Evolutionary conservation across 2,329 filamentous ascomycete species (phyloP), one percentile per base, ranked within the genome.

Genomic region (Penicillium sp.): DNA sequence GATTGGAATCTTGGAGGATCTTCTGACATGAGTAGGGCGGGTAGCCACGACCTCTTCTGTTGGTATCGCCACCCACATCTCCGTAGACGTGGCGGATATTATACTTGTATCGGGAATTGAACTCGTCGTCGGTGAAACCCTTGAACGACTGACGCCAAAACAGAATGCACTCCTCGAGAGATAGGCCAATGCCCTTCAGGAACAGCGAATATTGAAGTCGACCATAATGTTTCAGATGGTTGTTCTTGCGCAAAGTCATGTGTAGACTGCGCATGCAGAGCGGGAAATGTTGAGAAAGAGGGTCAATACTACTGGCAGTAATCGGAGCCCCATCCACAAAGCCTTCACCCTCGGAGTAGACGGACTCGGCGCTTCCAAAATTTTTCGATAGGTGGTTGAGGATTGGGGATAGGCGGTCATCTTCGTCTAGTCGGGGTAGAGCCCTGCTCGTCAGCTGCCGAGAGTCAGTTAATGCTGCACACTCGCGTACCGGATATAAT

Each of bases 81-180:
- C 95, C 95, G 76, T 98, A 99, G 0, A 84, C 79, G 83, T 99
- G 94, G n/a, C 93, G 91, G 61, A 98, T 87, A 75, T 99, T 98
- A 84, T 99, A 99, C 49, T 91, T 87, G 80, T 99, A 98, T 75
- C 97, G 93, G 74, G 97, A 98, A 79, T 96, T 96, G 85, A 98
- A 99, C 41, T 90, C 90, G 71, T 98, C 94, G 72, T 98, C 95
- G 0, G 91, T 93, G 66, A 96, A 88, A 68, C 92, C 90, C 75
- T 88, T 88, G 85, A 99, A 98, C 30, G 86, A 84, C 65, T 88
- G 86, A 11, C 95, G 89, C 95, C 95, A 99, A 82, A 99, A 99
- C 13, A 92, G 70, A 26, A 99, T 85, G 69, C 88, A 92, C 77
- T 99, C 94, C 72, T 97, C 93, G n/a, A 99, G 82, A 66, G 87